Base-by-base conservation (phyloP, 2,329 filamentous ascomycete genomes). In the Scedosporium minutisporum region DNA sequence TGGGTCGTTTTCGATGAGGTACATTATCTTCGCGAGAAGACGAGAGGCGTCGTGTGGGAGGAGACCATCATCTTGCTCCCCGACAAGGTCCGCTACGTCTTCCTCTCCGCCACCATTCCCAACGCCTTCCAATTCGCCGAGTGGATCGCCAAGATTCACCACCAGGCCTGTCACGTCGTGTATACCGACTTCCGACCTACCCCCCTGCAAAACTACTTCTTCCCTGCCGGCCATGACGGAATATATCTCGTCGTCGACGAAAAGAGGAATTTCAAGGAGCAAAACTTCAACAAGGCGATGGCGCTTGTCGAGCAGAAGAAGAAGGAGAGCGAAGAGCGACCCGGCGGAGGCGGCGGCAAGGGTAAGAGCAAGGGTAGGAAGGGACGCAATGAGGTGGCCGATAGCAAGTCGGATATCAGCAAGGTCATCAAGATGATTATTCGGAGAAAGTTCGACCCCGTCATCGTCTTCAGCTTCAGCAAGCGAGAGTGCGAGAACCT, bases 391-490 rank as follows among this genome's bases (percentile, higher is more conserved):
- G 87, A 87, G 21, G 65, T 42, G 1, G 83, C 85, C 57, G 83
- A 89, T 67, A 82, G 82, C 21, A 74, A 85, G 14, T 87, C 86
- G 1, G 95, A 99, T 75, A 96, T 99, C 65, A 92, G 91, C 79
- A 97, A 97, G 81, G 96, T 99, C 70, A 90, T 99, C 67, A 90
- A 90, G 75, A 99, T 99, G 95, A 96, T 97, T 68, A 96, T 99
- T 88, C 83, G 91, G 76, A 96, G 93, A 78, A 95, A 90, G 72
- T 96, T 95, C 77, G 97, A 99, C 71, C 95, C 95, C 0, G 95
- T 97, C 69, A 99, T 99, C 72, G 92, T 99, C 46, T 99, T 99
- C 84, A 97, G 93, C 76, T 99, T 99, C 79, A 97, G 93, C 82
- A 99, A 99, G 79, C 85, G 93, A 67, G 93, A 97, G 70, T 97